Percentiles rank a stretch among this genome's conserved stretches.
phyloP scores from a whole-genome alignment of 139 green algal species.

The Chlorella ohadii region DNA sequence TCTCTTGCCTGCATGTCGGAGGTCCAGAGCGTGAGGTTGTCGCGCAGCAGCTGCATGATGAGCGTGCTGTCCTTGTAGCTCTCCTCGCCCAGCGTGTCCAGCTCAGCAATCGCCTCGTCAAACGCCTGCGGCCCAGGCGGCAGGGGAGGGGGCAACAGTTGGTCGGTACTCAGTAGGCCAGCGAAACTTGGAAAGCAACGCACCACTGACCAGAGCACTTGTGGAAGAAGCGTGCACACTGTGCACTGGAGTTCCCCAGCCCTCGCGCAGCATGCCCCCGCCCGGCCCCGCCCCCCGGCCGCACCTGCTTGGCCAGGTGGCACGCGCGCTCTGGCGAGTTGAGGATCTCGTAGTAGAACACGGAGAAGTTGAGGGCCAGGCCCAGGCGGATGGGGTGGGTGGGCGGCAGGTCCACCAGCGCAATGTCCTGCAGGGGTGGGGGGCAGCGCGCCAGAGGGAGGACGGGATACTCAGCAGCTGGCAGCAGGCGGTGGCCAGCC shows the following conservation, averaged over 20 bases:
- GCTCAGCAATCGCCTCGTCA: constrained; percentile 98
- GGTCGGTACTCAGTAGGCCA: too few species aligned
- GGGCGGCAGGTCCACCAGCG: constrained; percentile 90
- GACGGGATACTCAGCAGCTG: too few species aligned
- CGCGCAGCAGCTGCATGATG: constrained; percentile 99
- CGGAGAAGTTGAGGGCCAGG: constrained; percentile 98
- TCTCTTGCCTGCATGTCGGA: constrained; percentile 92
- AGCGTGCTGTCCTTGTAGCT: constrained; percentile 99
- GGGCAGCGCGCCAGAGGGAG: too few species aligned
- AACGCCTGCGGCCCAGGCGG: constrained; percentile 93
- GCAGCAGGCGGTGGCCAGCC: too few species aligned
- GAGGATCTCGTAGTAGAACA: constrained; percentile 99
- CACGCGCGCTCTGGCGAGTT: constrained; percentile 98
- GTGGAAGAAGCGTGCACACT: too few species aligned
- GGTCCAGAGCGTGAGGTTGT: constrained; percentile 99
- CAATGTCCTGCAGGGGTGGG: constrained; percentile 86
- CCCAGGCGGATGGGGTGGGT: constrained; percentile 98
- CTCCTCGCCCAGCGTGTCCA: constrained; percentile 98
- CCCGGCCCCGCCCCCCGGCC: too few species aligned
- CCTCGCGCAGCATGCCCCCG: too few species aligned
- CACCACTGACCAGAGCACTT: neutral
- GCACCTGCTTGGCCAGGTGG: constrained; percentile 95
- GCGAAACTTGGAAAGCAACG: neutral
- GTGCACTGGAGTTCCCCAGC: too few species aligned
- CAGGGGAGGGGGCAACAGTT: too few species aligned